A percentile compares a stretch with the other conserved stretches of the same genome.
phyloP scores from a whole-genome alignment of 2,329 filamentous ascomycete genomes.

The Microsporum canis region DNA sequence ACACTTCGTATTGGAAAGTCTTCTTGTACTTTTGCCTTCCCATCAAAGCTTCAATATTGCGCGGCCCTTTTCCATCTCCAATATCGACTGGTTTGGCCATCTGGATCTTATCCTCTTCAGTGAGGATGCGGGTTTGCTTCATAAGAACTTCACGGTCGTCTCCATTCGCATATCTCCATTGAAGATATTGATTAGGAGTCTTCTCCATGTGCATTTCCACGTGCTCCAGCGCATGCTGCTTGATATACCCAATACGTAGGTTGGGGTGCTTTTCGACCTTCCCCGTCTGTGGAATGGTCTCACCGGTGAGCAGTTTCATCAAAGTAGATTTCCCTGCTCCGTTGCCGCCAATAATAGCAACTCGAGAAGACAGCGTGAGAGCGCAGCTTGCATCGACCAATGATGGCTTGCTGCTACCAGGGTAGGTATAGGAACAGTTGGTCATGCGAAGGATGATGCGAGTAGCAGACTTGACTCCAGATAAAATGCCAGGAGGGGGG shows the following conservation, averaged over 20 bases:
- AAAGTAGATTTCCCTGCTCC: slow-evolving; percentile 97
- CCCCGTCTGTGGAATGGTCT: slow-evolving; percentile 69
- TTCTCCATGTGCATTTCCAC: slow-evolving; percentile 99
- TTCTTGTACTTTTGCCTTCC: slow-evolving; percentile 99
- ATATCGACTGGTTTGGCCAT: slow-evolving; percentile 86
- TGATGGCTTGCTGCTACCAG: slow-evolving; percentile 78
- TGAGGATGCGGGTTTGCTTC: slow-evolving; percentile 91
- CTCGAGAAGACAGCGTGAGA: slow-evolving; percentile 77
- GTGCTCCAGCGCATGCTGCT: slow-evolving; percentile 97
- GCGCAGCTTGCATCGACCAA: slow-evolving; percentile 77
- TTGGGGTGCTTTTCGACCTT: slow-evolving; percentile 98
- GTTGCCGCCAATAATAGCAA: slow-evolving; percentile 93
- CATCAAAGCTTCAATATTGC: slow-evolving; percentile 76
- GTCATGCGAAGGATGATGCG: slow-evolving; percentile 92
- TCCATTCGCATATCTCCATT: slow-evolving; percentile 96
- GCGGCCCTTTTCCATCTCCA: slow-evolving; percentile 64
- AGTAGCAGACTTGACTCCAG: slow-evolving; percentile 89
- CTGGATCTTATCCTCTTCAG: slow-evolving; percentile 71
- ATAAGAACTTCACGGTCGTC: slow-evolving; percentile 94
- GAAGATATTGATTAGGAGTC: slow-evolving; percentile 96
- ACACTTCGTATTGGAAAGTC: slow-evolving; percentile 95
- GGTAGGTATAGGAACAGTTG: slow-evolving; percentile 86
- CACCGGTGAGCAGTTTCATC: slow-evolving; percentile 93
- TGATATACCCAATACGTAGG: slow-evolving; percentile 97
- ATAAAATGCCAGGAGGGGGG: slow-evolving; percentile 84